Evolutionary conservation across 306 rosid genomes (phyloP).

Genomic region (Prunus padus): DNA sequence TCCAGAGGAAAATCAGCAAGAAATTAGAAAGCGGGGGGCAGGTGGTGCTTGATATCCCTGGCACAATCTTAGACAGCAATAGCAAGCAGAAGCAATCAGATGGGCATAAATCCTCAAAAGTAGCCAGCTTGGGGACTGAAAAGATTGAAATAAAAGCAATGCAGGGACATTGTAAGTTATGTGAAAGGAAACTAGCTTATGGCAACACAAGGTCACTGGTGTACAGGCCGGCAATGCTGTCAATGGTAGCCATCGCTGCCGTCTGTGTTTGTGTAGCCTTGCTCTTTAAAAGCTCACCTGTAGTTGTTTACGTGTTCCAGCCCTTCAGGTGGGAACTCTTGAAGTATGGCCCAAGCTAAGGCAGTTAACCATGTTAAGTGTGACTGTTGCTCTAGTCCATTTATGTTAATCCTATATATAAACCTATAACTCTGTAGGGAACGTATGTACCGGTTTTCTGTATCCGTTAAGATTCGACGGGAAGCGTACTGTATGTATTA

Average conservation of each 20-base stretch:
- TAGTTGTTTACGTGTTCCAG: slow-evolving; percentile 56
- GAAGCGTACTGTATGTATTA: neutral
- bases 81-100: slow-evolving; percentile 43
- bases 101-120: slow-evolving; percentile 33
- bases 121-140: slow-evolving; percentile 52
- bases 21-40: slow-evolving; percentile 41
- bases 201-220: slow-evolving; percentile 47
- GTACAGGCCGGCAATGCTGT: slow-evolving; percentile 77
- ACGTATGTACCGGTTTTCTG: slow-evolving; percentile 1
- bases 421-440: neutral
- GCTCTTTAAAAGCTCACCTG: slow-evolving; percentile 82
- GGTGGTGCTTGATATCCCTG: slow-evolving; percentile 68
- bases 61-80: slow-evolving; percentile 35
- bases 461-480: neutral
- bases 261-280: slow-evolving; percentile 89
- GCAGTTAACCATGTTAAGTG: neutral
- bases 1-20: slow-evolving; percentile 56
- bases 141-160: slow-evolving; percentile 24
- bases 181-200: slow-evolving; percentile 45
- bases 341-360: slow-evolving; percentile 64
- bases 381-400: neutral
- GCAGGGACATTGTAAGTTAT: slow-evolving; percentile 38
- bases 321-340: slow-evolving; percentile 83
- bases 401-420: neutral
- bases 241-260: slow-evolving; percentile 82